Base-by-base conservation (phyloP, 768 basidiomycete species). In the Rhizopogon rudus region DNA sequence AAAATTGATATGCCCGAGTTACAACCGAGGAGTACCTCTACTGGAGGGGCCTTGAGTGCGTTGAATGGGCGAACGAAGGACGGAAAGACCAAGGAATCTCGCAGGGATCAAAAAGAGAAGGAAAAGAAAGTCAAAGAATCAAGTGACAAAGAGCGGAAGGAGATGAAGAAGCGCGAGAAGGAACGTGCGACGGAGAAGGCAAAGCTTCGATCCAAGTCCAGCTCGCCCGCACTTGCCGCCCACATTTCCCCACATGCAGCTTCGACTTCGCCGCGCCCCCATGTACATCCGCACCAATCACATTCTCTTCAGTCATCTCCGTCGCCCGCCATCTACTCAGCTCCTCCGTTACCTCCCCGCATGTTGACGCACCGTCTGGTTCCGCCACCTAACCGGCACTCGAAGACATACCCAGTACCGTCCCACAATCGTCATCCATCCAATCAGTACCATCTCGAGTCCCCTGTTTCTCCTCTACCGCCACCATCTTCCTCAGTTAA, bases 1-100 rank as follows among this genome's bases (percentile, higher is more conserved):
- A 93, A 93, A 75, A 91, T 93, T 46, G 75, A 85, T 13, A 92
- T 93, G 82, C 91, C 90, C 0, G 91, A 93, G 65, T 78, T 93
- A 14, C 79, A 80, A 61, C 87, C 88, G 76, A 57, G 63, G 74
- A 14, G 62, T 31, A 14, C 53, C 4, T 5, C 20, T 14, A 63
- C 40, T 53, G 17, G 20, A 25, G 40, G 17, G 42, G 39, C 52
- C 3, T 40, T 22, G 0, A 14, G 17, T 3, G 12, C 31, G 7
- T 44, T 29, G 56, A 53, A 51, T 12, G 35, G 35, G 28, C 44
- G 28, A 29, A 55, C 41, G 40, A 42, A n/a, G 45, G 29, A 53
- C 37, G 41, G 41, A 37, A 52, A 54, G 50, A 40, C 1, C 12
- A 48, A 48, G 8, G 48, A 25, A 10, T 22, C 35, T 1, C 28